Evolutionary conservation across 495 filamentous ascomycete genomes (phyloP), one percentile per base, ranked within the genome.

Genomic region (Emericellopsis terricola): DNA sequence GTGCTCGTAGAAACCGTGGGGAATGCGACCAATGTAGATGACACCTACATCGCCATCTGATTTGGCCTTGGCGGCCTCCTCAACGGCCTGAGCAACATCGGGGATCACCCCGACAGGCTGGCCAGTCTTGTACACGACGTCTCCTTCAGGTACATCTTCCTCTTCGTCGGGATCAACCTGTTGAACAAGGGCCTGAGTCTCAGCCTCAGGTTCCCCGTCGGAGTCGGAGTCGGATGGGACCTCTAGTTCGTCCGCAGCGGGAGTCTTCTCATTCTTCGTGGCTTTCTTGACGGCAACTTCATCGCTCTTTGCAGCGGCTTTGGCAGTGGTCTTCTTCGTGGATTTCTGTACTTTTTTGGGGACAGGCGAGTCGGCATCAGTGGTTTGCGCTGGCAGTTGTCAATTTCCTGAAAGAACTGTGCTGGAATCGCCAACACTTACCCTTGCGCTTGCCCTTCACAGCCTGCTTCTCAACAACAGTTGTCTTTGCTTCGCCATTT

Each of bases 1-100:
- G 49, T 82, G 71, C 58, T 96, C 91, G 64, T 84, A 94, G 68
- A 97, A 96, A 55, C 91, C 89, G 41, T 72, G 87, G 15, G 87
- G 87, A 32, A 94, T 78, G 33, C 81, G 79, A 24, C 81, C 85
- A 45, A 97, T 60, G 55, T 92, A 94, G 45, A 94, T 64, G 26
- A 87, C 74, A 17, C 86, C 84, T 1, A 78, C 78, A 29, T 69
- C 71, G 18, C 63, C 63, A 35, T 52, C 49, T 29, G 42, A 45
- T 3, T 41, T 38, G n/a, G 37, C 33, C 24, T 42, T 40, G 15
- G 40, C 36, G 5, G 53, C 56, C 50, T 64, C 55, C 31, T 64
- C 59, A 41, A 68, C 61, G 37, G 66, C 56, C 53, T 75, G 67
- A n/a, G 70, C 55, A 42, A 75, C 68, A 52, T 77, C 72, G 35